Base-by-base conservation (phyloP, 345 rosid species). In the Heritiera fomes region DNA sequence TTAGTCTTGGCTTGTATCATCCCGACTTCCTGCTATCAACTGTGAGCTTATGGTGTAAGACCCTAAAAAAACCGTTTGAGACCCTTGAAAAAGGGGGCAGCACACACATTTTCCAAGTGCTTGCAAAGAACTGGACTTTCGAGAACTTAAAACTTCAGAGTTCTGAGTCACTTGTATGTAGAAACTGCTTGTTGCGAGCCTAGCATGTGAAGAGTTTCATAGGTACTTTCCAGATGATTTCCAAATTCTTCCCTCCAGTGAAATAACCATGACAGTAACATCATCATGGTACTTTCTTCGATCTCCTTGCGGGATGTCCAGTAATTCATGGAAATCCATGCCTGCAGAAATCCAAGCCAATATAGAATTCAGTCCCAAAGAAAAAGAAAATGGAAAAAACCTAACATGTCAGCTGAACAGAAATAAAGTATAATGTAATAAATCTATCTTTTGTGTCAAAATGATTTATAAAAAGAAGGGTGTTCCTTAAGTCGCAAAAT, bases 161-260 rank as follows among this genome's bases (percentile, higher is more conserved):
- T 15, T 53, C 20, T 78, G 53, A 46, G 49, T n/a, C 38, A 63
- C 46, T 65, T 50, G 75, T 6, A 43, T 40, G 50, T 47, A 9
- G 28, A 65, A 62, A 75, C 46, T 65, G 7, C 71, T 77, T 7
- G 30, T 52, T 65, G 18, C 2, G 23, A 70, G 23, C 50, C 17
- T 59, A 23, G 20, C 28, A 12, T 52, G 17, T 41, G 46, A 10
- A 9, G 79, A 75, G 67, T 62, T 70, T 92, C 85, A 94, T 68
- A 90, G 84, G 82, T 91, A 94, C 75, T 93, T 93, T 75, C 98
- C 98, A 17, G 98, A 94, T 77, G 98, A 94, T 84, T 94, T 94
- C 98, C 98, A 94, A 59, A 94, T 94, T 82, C 98, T 86, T 81
- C 95, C 98, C 86, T 91, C 98, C 28, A 94, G 93, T 4, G 98